These are phyloP conservation scores for Centrapalus pauciflorus DNA, from an alignment of 129 eudicot genomes.

Conservation along the genomic window DNA sequence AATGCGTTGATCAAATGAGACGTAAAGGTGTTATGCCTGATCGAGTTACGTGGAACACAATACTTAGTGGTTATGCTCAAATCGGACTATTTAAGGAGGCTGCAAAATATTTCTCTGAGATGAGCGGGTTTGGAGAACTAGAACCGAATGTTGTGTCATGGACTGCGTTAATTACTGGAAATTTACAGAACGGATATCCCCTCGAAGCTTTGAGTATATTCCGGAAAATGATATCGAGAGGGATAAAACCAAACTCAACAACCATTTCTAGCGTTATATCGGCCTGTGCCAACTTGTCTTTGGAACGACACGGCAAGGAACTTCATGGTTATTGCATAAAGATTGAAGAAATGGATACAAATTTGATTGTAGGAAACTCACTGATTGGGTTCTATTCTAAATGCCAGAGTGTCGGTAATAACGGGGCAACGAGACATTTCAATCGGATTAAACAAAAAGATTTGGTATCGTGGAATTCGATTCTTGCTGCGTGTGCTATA, in stretches of 20 bases:
- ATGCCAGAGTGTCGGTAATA: conserved; percentile 18
- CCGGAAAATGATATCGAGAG: conserved; percentile 27
- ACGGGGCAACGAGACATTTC: conserved; percentile 25
- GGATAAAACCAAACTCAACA: conserved; percentile 40
- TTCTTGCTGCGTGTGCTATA: conserved; percentile 33
- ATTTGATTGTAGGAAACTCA: conserved; percentile 32
- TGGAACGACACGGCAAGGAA: conserved; percentile 34
- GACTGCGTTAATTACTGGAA: conserved; percentile 44
- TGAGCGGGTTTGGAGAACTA: conserved; percentile 22
- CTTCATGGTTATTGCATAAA: conserved; percentile 48
- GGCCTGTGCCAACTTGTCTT: conserved; percentile 32
- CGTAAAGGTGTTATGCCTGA: conserved; percentile 28
- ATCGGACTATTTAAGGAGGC: conserved; percentile 38
- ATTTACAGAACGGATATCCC: conserved; percentile 27
- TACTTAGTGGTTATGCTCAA: conserved; percentile 41
- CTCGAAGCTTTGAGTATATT: conserved; percentile 31
- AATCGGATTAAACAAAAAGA: conserved; percentile 36
- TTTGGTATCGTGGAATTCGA: conserved; percentile 47
- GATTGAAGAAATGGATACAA: conserved; percentile 32
- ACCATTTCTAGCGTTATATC: conserved; percentile 39
- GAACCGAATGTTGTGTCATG: conserved; percentile 48
- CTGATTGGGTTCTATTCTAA: conserved; percentile 33
- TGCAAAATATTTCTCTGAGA: conserved; percentile 25
- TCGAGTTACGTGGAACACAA: conserved; percentile 40
- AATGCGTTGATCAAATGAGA: conserved; percentile 37